A percentile compares a stretch with the other conserved stretches of the same genome.
phyloP scores from a whole-genome alignment of 176 grass and related monocot genomes.

The Carex cristatella region DNA sequence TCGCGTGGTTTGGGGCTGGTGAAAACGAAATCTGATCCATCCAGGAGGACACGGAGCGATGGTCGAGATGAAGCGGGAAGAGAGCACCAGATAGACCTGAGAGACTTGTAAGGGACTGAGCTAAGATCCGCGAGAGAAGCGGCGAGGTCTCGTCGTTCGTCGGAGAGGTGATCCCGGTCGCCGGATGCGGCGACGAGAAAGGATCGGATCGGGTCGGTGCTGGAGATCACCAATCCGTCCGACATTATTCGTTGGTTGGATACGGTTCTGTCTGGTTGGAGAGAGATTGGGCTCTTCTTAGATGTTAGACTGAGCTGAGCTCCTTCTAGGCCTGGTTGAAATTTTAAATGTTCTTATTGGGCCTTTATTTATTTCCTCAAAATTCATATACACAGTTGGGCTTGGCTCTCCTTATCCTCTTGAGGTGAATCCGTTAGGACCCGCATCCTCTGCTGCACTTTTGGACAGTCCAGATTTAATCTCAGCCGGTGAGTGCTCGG shows the following conservation, averaged over 20 bases:
- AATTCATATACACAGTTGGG: not conserved
- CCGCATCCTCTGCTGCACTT: too few relatives aligned
- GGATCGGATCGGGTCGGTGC: constrained; percentile 48
- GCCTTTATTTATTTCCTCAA: not conserved
- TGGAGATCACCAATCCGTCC: constrained; percentile 42
- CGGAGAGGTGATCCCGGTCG: constrained; percentile 13
- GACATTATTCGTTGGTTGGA: not conserved
- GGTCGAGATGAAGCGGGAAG: constrained; percentile 39
- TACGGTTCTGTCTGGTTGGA: not conserved
- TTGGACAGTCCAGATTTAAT: too few relatives aligned
- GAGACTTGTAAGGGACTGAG: constrained; percentile 31
- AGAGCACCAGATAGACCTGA: constrained; percentile 67
- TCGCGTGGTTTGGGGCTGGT: constrained; percentile 62
- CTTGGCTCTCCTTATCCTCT: too few relatives aligned
- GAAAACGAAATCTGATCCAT: constrained; percentile 49
- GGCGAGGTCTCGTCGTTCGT: constrained; percentile 42
- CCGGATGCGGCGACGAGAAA: constrained; percentile 40
- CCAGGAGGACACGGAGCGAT: constrained; percentile 43
- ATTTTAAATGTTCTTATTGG: not conserved
- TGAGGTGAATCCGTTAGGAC: too few relatives aligned
- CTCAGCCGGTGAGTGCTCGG: too few relatives aligned
- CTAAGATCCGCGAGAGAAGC: constrained; percentile 27
- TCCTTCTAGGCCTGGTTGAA: not conserved
- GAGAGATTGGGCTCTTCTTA: constrained; percentile 7
- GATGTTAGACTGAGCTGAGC: not conserved